Evolutionary conservation across 2,329 filamentous ascomycete genomes (phyloP), one percentile per base, ranked within the genome.

Genomic region (Cryphonectria nitschkei): DNA sequence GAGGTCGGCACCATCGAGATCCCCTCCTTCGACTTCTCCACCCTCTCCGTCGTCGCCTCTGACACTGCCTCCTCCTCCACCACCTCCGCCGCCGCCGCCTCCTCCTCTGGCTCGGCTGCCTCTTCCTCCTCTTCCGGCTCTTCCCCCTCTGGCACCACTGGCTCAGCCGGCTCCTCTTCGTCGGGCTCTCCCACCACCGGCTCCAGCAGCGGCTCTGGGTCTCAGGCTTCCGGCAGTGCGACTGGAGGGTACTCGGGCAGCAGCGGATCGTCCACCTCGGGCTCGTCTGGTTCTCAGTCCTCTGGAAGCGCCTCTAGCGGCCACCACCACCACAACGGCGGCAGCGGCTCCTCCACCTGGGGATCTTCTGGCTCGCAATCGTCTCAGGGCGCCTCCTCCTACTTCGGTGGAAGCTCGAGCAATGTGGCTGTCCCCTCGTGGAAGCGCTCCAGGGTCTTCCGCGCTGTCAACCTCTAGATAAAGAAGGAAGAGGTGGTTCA

Each of bases 1-100:
- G 67, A 68, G 32, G 70, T 71, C 39, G 69, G 69, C 52, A 73
- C 71, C 16, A 71, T 73, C 65, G n/a, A 64, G 56, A 73, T 73
- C 60, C 71, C 71, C n/a, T 64, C 56, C 11, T 73, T 43, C 32
- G 52, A 34, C 60, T 73, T 71, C 64, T 54, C 61, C 66, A 52
- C 39, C 29, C 19, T 22, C 37, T 43, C 37, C n/a, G 58, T 63
- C 41, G 34, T 39, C 16, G 29, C n/a, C 34, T 68, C 67, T 22
- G 22, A 16, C 32, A 7, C 19, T 34, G 19, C 41, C 56, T 43
- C 65, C 9, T 32, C 65, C 41, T 32, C 65, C 41, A 16, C 66
- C 3, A 32, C 66, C 8, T 56, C 37, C n/a, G 39, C 54, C 11
- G n/a, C 63, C 1, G 32, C 41, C 14, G 16, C 63, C 22, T 16